These are phyloP conservation scores for Chytriomyces sp. DNA, from an alignment of 192 early-diverging fungal species.

Conservation along the genomic window DNA sequence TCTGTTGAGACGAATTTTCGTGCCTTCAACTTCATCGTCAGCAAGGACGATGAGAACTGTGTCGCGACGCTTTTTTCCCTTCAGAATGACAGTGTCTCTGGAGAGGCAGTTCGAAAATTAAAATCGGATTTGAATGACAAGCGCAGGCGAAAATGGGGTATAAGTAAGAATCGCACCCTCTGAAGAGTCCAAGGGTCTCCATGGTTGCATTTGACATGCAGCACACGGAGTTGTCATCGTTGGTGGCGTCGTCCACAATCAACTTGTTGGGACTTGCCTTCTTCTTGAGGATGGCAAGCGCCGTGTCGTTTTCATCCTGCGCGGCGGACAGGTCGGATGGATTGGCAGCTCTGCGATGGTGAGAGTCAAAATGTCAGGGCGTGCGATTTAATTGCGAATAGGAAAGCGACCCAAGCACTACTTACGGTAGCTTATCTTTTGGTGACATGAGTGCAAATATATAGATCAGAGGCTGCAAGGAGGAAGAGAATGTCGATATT, in stretches of 20 bases:
- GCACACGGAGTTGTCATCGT: constrained; percentile 97
- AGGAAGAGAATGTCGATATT: not conserved
- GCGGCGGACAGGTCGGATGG: constrained; percentile 46
- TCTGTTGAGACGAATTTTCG: constrained; percentile 94
- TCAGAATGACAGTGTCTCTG: constrained; percentile 89
- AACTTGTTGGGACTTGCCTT: constrained; percentile 98
- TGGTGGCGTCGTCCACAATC: constrained; percentile 95
- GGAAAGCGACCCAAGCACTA: not conserved
- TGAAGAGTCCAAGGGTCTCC: constrained; percentile 89
- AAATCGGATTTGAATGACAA: not conserved
- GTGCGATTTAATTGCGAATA: not conserved
- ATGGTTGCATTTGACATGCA: constrained; percentile 89
- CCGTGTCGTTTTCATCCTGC: constrained; percentile 74
- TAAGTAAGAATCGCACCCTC: constrained; percentile 58
- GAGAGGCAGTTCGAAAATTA: not conserved
- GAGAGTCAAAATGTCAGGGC: not conserved
- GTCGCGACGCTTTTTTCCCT: constrained; percentile 98
- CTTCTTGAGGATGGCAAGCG: constrained; percentile 93
- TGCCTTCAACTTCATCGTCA: constrained; percentile 89
- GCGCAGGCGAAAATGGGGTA: not conserved
- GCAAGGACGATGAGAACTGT: constrained; percentile 93
- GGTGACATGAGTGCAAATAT: constrained; percentile 16
- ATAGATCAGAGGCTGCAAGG: not conserved
- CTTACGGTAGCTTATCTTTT: constrained; percentile 32
- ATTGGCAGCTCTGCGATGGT: constrained; percentile 43